Evolutionary conservation across 768 basidiomycete species (phyloP).

Genomic region (Crepidotus variabilis): DNA sequence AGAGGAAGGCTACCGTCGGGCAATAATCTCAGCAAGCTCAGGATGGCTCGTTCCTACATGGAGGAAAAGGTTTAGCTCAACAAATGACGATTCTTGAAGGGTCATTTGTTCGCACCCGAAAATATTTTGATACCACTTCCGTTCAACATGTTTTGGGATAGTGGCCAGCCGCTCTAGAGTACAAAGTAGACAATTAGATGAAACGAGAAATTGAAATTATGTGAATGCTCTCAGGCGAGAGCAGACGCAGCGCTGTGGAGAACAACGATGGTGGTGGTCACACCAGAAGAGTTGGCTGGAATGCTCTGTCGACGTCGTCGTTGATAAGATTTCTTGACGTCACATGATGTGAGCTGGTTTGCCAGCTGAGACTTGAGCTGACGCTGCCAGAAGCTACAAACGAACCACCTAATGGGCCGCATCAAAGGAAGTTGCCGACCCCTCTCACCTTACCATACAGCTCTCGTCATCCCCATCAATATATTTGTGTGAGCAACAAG

Average conservation of each 20-base stretch:
- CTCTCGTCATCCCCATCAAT: background rate
- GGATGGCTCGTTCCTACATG: slow-evolving; percentile 87
- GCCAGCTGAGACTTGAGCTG: too few relatives aligned
- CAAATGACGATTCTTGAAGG: slow-evolving; percentile 1
- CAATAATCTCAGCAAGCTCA: slow-evolving; percentile 90
- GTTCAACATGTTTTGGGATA: slow-evolving; percentile 38
- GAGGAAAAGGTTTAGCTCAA: slow-evolving; percentile 1
- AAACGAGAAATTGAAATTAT: background rate
- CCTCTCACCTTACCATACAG: too few relatives aligned
- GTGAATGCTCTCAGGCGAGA: background rate
- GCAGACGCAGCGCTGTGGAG: background rate
- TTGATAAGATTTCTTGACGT: background rate
- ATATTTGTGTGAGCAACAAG: background rate
- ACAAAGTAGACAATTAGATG: background rate
- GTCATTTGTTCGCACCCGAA: slow-evolving; percentile 34
- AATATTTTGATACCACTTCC: slow-evolving; percentile 57
- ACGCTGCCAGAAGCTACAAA: background rate
- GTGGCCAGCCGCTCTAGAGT: background rate
- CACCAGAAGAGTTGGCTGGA: background rate
- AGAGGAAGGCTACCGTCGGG: slow-evolving; percentile 65
- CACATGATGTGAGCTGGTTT: background rate
- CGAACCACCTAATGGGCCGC: background rate
- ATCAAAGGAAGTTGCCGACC: background rate
- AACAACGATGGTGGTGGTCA: background rate
- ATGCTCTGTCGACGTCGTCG: background rate